phyloP scores from a whole-genome alignment of 129 eudicot species.

The Flaveria ramosissima region DNA sequence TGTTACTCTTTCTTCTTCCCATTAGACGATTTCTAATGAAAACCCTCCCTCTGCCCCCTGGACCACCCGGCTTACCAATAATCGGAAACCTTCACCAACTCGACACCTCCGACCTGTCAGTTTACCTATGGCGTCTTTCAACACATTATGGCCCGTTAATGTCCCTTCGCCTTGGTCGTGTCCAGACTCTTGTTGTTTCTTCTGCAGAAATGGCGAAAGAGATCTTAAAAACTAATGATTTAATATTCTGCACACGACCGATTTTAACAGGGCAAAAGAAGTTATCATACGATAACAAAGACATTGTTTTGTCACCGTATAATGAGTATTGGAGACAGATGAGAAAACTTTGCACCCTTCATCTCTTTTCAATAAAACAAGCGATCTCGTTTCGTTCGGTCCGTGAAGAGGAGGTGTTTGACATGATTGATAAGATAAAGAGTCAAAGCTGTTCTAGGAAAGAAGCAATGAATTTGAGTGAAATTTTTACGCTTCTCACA shows the following conservation, averaged over 20 bases:
- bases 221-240: constrained; percentile 39
- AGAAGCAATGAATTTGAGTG: constrained; percentile 18
- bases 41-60: constrained; percentile 28
- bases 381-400: constrained; percentile 36
- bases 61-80: constrained; percentile 44
- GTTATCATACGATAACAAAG: constrained; percentile 18
- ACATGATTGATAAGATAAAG: constrained; percentile 20
- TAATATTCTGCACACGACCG: constrained; percentile 27
- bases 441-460: not conserved
- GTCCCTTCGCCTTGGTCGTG: constrained; percentile 30
- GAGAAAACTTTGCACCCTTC: constrained; percentile 31
- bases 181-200: constrained; percentile 34
- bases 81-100: constrained; percentile 42
- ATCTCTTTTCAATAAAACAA: constrained; percentile 32
- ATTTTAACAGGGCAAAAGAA: constrained; percentile 1
- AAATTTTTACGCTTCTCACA: constrained; percentile 17
- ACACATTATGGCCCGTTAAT: constrained; percentile 43
- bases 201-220: constrained; percentile 38
- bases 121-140: constrained; percentile 31
- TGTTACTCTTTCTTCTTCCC: constrained; percentile 21
- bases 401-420: constrained; percentile 35
- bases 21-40: not conserved
- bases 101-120: constrained; percentile 9
- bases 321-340: constrained; percentile 38
- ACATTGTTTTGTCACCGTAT: constrained; percentile 30